A percentile compares a stretch with the other conserved stretches of the same genome.
Evolutionary conservation across 2,329 filamentous ascomycete species (phyloP).

Genomic region (Calonectria naviculata): DNA sequence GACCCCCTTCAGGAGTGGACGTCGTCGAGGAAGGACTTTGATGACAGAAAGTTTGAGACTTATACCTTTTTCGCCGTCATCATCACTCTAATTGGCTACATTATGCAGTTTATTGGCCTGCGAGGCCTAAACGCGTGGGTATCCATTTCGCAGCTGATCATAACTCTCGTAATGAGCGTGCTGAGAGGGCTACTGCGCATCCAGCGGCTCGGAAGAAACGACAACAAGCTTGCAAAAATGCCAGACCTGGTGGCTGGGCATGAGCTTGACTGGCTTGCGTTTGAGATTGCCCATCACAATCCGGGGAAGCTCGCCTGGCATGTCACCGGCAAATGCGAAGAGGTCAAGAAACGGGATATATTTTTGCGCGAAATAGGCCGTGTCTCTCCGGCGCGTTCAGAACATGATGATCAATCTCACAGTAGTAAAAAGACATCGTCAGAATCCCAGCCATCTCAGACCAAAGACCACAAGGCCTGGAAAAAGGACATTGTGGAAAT

Average conservation of each 20-base stretch:
- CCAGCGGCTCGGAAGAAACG: not conserved
- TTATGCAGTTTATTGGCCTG: not conserved
- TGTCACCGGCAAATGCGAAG: not conserved
- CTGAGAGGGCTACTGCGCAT: not conserved
- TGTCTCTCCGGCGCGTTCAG: not conserved
- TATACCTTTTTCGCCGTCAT: not conserved
- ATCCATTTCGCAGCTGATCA: not conserved
- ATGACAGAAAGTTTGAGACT: not conserved
- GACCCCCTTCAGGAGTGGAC: not conserved
- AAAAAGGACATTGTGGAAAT: not conserved
- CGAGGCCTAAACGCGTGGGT: not conserved
- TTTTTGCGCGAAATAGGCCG: not conserved
- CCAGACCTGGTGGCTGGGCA: not conserved
- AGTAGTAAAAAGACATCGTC: not conserved
- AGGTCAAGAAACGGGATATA: not conserved
- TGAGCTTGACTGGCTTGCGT: not conserved
- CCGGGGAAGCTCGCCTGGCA: not conserved
- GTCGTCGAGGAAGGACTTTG: constrained; percentile 1
- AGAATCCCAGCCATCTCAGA: not conserved
- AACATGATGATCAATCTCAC: not conserved
- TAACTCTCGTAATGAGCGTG: not conserved
- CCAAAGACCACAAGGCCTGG: not conserved
- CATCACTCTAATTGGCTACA: not conserved
- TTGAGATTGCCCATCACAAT: not conserved
- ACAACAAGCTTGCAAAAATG: not conserved